Percentiles rank a stretch among this genome's conserved stretches.
Evolutionary conservation across 1,139 yeast genomes (phyloP).

Genomic region (Yamadazyma siamensis): DNA sequence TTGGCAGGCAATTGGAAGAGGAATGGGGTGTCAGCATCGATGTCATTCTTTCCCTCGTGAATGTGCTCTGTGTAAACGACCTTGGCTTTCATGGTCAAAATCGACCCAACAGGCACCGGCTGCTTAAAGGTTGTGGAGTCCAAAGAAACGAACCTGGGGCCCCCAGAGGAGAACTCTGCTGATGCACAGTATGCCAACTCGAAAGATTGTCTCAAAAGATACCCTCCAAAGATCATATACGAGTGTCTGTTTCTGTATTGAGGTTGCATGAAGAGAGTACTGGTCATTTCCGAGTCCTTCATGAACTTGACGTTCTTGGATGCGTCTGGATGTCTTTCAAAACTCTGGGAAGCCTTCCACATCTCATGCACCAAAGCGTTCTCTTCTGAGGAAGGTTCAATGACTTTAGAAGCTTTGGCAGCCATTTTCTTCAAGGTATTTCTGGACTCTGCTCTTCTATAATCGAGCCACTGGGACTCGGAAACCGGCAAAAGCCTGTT

Average conservation of each 20-base stretch:
- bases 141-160: constrained; percentile 83
- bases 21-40: constrained; percentile 38
- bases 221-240: constrained; percentile 93
- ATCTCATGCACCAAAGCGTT: constrained; percentile 69
- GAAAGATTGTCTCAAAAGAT: constrained; percentile 83
- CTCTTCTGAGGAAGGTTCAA: constrained; percentile 72
- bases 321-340: constrained; percentile 22
- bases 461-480: constrained; percentile 77
- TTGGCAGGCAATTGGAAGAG: constrained; percentile 55
- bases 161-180: constrained; percentile 78
- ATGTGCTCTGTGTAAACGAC: constrained; percentile 82
- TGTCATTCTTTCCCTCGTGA: constrained; percentile 26
- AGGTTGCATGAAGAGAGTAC: constrained; percentile 91
- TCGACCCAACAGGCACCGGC: constrained; percentile 94
- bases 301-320: constrained; percentile 54
- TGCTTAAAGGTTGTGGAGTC: constrained; percentile 89
- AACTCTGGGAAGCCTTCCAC: constrained; percentile 60
- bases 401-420: constrained; percentile 59
- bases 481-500: constrained; percentile 73
- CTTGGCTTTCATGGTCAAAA: constrained; percentile 73
- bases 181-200: constrained; percentile 92
- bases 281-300: constrained; percentile 66
- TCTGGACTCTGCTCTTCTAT: constrained; percentile 84
- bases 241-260: constrained; percentile 93
- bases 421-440: constrained; percentile 79